Evolutionary conservation across 2,329 filamentous ascomycete species (phyloP).

Genomic region (Colletotrichum sp.): DNA sequence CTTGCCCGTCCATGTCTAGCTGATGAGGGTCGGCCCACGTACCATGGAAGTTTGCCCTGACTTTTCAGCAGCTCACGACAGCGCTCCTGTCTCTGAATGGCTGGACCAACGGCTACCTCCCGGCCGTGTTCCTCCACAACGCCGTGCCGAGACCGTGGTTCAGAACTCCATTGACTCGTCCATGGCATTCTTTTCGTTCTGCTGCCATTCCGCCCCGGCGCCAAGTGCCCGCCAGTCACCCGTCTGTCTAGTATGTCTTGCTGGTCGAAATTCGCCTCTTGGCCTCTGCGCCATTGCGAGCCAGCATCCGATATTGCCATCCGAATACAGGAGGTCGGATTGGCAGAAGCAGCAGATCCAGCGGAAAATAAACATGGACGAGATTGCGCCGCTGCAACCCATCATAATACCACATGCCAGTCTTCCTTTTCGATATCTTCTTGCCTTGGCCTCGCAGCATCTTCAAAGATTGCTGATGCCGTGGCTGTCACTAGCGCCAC

Average conservation of each 20-base stretch:
- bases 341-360: not conserved
- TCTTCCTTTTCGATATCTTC: constrained; percentile 18
- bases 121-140: not conserved
- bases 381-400: not conserved
- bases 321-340: not conserved
- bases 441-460: not conserved
- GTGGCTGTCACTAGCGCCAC: not conserved
- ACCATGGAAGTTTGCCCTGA: not conserved
- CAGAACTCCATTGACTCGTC: not conserved
- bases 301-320: not conserved
- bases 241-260: not conserved
- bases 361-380: not conserved
- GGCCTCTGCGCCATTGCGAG: not conserved
- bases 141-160: constrained; percentile 13
- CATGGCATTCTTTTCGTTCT: constrained; percentile 10
- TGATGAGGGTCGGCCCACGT: not conserved
- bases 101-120: not conserved
- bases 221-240: not conserved
- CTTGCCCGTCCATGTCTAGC: not conserved
- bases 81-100: constrained; percentile 1
- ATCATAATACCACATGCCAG: constrained; percentile 11
- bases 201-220: not conserved
- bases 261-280: not conserved
- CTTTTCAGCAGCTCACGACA: not conserved
- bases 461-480: not conserved